Evolutionary conservation across 78 protist genomes (phyloP).

Genomic region (Pigoraptor vietnamica): DNA sequence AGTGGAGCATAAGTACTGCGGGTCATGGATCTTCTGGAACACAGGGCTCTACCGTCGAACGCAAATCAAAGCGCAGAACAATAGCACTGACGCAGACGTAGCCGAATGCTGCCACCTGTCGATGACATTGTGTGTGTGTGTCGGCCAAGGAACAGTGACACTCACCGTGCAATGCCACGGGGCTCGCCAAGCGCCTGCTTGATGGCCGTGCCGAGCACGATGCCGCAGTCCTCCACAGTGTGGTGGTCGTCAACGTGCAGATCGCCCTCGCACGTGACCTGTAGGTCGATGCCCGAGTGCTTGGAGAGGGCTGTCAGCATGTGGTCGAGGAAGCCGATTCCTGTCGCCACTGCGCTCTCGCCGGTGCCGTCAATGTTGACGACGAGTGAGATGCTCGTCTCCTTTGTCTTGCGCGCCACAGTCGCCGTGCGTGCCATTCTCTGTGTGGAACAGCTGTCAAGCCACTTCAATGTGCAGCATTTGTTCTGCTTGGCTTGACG

Average conservation of each 20-base stretch:
- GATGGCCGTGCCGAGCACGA: slow-evolving; percentile 43
- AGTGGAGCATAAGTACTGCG: too few species aligned
- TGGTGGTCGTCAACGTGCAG: slow-evolving; percentile 73
- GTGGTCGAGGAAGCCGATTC: slow-evolving; percentile 72
- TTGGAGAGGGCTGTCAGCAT: slow-evolving; percentile 62
- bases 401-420: slow-evolving; percentile 26
- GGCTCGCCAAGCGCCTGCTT: slow-evolving; percentile 38
- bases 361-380: slow-evolving; percentile 43
- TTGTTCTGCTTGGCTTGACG: too few species aligned
- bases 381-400: slow-evolving; percentile 25
- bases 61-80: too few species aligned
- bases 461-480: too few species aligned
- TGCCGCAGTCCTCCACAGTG: slow-evolving; percentile 67
- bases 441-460: too few species aligned
- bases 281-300: slow-evolving; percentile 40
- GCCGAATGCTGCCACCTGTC: not conserved
- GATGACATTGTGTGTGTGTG: not conserved
- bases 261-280: slow-evolving; percentile 44
- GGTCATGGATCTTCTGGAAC: too few species aligned
- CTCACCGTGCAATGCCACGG: slow-evolving; percentile 17
- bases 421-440: not conserved
- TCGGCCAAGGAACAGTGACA: not conserved
- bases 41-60: too few species aligned
- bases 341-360: slow-evolving; percentile 26
- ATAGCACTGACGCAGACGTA: too few species aligned